phyloP scores from a whole-genome alignment of 805 yeast genomes.

The Candida nitratophila region DNA sequence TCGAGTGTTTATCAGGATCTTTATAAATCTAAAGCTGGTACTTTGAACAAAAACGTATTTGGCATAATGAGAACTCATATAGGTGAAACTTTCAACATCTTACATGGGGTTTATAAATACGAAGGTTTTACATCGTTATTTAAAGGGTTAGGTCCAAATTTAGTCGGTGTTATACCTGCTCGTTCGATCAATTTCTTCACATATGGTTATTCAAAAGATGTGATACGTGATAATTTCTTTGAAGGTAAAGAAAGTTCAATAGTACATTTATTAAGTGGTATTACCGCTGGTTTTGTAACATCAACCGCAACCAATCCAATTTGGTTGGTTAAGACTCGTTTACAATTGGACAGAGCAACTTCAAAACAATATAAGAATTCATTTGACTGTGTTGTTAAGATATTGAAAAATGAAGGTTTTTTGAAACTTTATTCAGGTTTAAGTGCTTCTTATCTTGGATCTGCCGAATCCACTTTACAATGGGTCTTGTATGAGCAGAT shows the following conservation, averaged over 20 bases:
- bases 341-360: constrained; percentile 76
- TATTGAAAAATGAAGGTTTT: constrained; percentile 71
- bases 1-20: constrained; percentile 68
- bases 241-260: constrained; percentile 73
- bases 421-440: constrained; percentile 82
- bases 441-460: constrained; percentile 90
- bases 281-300: constrained; percentile 88
- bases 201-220: constrained; percentile 86
- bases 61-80: constrained; percentile 51
- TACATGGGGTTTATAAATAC: constrained; percentile 54
- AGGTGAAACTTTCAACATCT: constrained; percentile 70
- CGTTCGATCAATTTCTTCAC: constrained; percentile 94
- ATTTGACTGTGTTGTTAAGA: constrained; percentile 71
- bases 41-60: constrained; percentile 21
- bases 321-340: constrained; percentile 92
- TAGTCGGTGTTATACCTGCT: constrained; percentile 97
- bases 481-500: constrained; percentile 97
- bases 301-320: constrained; percentile 97
- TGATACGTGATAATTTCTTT: constrained; percentile 59
- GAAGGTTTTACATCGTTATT: constrained; percentile 88
- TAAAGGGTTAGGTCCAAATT: constrained; percentile 92
- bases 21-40: constrained; percentile 36
- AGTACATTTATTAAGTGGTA: constrained; percentile 82
- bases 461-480: constrained; percentile 86
- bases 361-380: constrained; percentile 69